These are phyloP conservation scores for Mycena venus DNA, from an alignment of 768 basidiomycete genomes.

Conservation along the genomic window DNA sequence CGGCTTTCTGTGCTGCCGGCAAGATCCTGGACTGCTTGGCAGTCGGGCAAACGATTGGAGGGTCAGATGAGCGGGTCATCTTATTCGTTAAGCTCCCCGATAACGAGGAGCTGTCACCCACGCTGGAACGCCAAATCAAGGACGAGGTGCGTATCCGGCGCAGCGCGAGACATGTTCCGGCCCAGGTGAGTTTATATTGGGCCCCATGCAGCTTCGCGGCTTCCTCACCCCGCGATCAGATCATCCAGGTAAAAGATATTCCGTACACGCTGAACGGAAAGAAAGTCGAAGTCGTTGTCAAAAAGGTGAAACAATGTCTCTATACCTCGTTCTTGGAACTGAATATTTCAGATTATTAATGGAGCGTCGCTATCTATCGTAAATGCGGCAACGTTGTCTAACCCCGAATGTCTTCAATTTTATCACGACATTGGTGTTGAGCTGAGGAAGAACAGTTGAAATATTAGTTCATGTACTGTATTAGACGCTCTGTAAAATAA, in stretches of 20 bases:
- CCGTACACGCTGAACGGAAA: constrained; percentile 89
- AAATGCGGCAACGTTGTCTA: constrained; percentile 79
- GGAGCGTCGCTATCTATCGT: constrained; percentile 77
- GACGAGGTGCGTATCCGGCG: constrained; percentile 71
- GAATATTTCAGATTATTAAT: constrained; percentile 73
- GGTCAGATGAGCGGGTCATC: constrained; percentile 81
- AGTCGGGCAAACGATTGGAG: constrained; percentile 76
- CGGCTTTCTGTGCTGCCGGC: constrained; percentile 62
- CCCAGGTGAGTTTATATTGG: constrained; percentile 60
- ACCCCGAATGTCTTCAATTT: constrained; percentile 77
- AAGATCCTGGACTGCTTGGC: constrained; percentile 74
- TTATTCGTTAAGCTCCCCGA: constrained; percentile 78
- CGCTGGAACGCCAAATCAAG: constrained; percentile 69
- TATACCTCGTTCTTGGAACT: background rate
- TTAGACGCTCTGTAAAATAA: too few species aligned
- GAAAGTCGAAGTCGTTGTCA: too few species aligned
- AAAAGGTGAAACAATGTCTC: constrained; percentile 69
- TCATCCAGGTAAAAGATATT: constrained; percentile 77
- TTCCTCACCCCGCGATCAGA: constrained; percentile 45
- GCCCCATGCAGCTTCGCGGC: constrained; percentile 16
- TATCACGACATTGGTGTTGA: constrained; percentile 68
- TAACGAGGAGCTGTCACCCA: constrained; percentile 61
- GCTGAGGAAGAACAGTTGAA: constrained; percentile 21
- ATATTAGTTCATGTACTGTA: constrained; percentile 48
- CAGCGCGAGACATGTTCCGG: constrained; percentile 83